Base-by-base conservation (phyloP, 2,329 filamentous ascomycete species). In the Emergomyces africanus region DNA sequence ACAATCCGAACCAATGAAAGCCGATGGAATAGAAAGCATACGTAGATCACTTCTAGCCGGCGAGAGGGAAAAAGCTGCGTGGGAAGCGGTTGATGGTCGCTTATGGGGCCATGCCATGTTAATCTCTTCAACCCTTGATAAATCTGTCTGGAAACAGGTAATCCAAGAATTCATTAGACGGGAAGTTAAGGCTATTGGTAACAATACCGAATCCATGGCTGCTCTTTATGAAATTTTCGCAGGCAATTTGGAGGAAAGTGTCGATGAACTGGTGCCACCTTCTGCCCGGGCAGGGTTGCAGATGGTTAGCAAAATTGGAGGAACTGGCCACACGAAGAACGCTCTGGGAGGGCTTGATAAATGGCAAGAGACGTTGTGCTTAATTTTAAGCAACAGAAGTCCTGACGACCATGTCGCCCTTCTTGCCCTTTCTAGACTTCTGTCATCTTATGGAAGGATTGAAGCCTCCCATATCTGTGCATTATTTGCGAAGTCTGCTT, bases 31-130 rank as follows among this genome's bases (percentile, higher is more conserved):
- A 20, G 57, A 62, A 23, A 54, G 35, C 12, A 63, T 64, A 25
- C 58, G 61, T 28, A 59, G 65, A 33, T 71, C 62, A 9, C 80
- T 99, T 4, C 78, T 95, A 9, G 78, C 83, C 58, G 94, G 95
- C 10, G 86, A 97, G 53, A 83, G 90, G 25, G 90, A 96, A 68
- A 89, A 91, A 65, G 94, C 94, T 5, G 88, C 95, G 0, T 97
- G 92, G 92, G 81, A 87, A 63, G 91, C 94, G 4, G 92, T 90
- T 37, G 94, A 99, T 71, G 90, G 91, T 71, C 84, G 91, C 54
- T 78, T 99, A 2, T 99, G 95, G 95, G 94, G 90, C 1, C 95
- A 99, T 71, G 95, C 94, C 2, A 88, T 99, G 81, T 79, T 99
- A 23, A 86, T 99, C 41, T 87, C 94, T 71, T 95, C 74, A 6